Evolutionary conservation across 2,329 filamentous ascomycete genomes (phyloP).

Genomic region (Elsinoe batatas): DNA sequence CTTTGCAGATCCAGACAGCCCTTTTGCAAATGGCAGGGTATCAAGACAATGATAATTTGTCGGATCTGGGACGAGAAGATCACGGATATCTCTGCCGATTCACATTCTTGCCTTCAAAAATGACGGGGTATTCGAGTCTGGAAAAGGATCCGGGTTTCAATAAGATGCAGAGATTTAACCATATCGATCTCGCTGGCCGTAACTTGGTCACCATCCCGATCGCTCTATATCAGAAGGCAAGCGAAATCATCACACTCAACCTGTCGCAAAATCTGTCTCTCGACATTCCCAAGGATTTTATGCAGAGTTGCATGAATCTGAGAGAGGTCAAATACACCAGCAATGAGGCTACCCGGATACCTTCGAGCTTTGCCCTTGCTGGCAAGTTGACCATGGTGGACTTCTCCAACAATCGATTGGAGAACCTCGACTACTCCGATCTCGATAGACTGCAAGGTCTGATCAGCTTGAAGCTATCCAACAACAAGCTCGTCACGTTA

Average conservation of each 20-base stretch:
- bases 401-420: slow-evolving; percentile 86
- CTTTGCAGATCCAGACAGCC: slow-evolving; percentile 82
- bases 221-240: slow-evolving; percentile 78
- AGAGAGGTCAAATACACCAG: slow-evolving; percentile 93
- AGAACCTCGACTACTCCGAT: slow-evolving; percentile 76
- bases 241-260: slow-evolving; percentile 90
- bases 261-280: slow-evolving; percentile 85
- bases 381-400: slow-evolving; percentile 78
- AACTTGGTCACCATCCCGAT: slow-evolving; percentile 95
- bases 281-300: slow-evolving; percentile 90
- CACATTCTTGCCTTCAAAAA: slow-evolving; percentile 81
- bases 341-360: slow-evolving; percentile 81
- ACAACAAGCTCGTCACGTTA: slow-evolving; percentile 74
- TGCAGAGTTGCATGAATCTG: slow-evolving; percentile 81
- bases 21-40: slow-evolving; percentile 89
- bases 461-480: slow-evolving; percentile 83
- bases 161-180: slow-evolving; percentile 82
- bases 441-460: slow-evolving; percentile 65
- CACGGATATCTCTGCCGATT: slow-evolving; percentile 96
- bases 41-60: slow-evolving; percentile 71
- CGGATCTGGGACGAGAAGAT: slow-evolving; percentile 91
- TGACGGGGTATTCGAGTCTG: slow-evolving; percentile 64
- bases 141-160: slow-evolving; percentile 70
- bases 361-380: slow-evolving; percentile 73
- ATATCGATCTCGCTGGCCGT: slow-evolving; percentile 81